These are phyloP conservation scores for Bocquillonia castaneifolia DNA, from an alignment of 441 rosid genomes.

Conservation along the genomic window DNA sequence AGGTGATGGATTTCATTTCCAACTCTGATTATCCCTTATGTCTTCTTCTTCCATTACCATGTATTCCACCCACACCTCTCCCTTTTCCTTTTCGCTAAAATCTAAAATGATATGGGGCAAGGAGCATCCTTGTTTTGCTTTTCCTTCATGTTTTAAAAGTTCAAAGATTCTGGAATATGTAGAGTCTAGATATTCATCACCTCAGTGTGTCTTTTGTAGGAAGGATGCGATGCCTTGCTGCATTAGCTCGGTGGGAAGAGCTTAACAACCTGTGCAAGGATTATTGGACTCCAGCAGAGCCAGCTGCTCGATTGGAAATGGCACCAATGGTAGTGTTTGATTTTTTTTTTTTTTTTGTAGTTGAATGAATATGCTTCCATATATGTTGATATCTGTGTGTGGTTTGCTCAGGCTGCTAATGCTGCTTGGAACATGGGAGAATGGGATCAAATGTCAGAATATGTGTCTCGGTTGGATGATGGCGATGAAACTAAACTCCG, in stretches of 20 bases:
- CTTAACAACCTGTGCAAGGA: constrained; percentile 94
- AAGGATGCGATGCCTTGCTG: constrained; percentile 98
- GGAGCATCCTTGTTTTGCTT: neutral
- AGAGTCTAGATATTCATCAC: constrained; percentile 1
- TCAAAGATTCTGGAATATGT: neutral
- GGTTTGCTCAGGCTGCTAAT: constrained; percentile 68
- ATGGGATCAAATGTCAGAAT: constrained; percentile 99
- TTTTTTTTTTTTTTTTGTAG: constrained; percentile 14
- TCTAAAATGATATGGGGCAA: neutral
- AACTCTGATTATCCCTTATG: neutral
- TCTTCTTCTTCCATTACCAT: no score
- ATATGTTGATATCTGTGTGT: constrained; percentile 32
- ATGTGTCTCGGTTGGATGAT: constrained; percentile 92
- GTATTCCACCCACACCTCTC: no score
- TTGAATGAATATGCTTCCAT: constrained; percentile 13
- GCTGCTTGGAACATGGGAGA: constrained; percentile 99
- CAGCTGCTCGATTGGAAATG: constrained; percentile 97
- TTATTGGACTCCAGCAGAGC: constrained; percentile 99
- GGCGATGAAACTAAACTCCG: constrained; percentile 97
- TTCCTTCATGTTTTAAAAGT: neutral
- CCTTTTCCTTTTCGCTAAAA: neutral
- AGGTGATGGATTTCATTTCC: neutral
- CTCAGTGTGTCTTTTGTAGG: constrained; percentile 39
- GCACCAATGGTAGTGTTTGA: constrained; percentile 86
- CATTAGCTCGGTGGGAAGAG: constrained; percentile 99